Percentiles rank a stretch among this genome's conserved stretches.
These are phyloP conservation scores for Beauveria pseudobassiana DNA, from an alignment of 2,329 filamentous ascomycete species.

Conservation along the genomic window DNA sequence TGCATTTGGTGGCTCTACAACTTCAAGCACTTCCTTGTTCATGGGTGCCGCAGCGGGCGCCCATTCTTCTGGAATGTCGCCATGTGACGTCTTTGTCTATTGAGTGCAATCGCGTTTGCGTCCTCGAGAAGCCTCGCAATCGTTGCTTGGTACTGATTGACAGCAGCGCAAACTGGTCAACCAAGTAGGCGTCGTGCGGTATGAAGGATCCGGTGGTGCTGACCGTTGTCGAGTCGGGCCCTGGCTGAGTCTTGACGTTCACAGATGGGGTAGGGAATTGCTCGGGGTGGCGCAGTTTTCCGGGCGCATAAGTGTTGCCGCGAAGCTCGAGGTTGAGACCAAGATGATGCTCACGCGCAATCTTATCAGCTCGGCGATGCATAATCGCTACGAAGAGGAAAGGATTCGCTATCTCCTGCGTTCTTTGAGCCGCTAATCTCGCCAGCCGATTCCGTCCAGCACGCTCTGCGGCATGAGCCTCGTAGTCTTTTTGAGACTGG, in stretches of 20 bases:
- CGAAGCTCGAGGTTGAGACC: conserved; percentile 49
- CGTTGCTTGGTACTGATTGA: conserved; percentile 79
- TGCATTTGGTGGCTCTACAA: conserved; percentile 18
- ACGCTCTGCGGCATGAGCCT: conserved; percentile 56
- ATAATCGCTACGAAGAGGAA: conserved; percentile 60
- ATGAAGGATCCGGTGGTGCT: conserved; percentile 61
- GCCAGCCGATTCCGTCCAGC: conserved; percentile 62
- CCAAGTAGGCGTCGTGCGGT: conserved; percentile 66
- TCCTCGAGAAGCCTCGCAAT: conserved; percentile 69
- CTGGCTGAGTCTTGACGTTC: conserved; percentile 46
- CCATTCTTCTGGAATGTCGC: conserved; percentile 70
- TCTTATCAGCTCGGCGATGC: conserved; percentile 51
- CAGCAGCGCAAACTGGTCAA: conserved; percentile 75
- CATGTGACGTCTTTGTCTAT: conserved; percentile 72
- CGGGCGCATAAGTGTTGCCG: conserved; percentile 34
- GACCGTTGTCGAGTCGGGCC: conserved; percentile 56
- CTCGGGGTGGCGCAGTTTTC: conserved; percentile 40
- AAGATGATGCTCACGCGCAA: conserved; percentile 51
- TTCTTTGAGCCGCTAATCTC: conserved; percentile 49
- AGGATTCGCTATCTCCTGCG: conserved; percentile 64
- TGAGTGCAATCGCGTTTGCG: conserved; percentile 60
- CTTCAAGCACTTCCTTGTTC: conserved; percentile 32
- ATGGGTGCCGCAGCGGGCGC: conserved; percentile 56
- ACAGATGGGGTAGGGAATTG: conserved; percentile 45
- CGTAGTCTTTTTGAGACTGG: conserved; percentile 53